Percentiles rank a stretch among this genome's conserved stretches.
These are phyloP conservation scores for Ustilago nuda DNA, from an alignment of 1,284 basidiomycete genomes.

Conservation along the genomic window DNA sequence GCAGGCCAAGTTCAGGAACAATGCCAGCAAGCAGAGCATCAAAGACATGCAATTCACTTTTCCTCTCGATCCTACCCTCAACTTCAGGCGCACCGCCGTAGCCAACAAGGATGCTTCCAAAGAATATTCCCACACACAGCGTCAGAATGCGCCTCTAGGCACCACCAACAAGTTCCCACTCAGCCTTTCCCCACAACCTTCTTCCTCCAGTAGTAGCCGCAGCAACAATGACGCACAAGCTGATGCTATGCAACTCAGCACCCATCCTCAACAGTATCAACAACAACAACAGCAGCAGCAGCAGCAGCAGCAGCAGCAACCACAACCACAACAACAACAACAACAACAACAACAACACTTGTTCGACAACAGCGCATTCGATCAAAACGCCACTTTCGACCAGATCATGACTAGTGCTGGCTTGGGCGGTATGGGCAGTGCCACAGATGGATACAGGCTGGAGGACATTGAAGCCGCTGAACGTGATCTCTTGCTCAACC, in stretches of 20 bases:
- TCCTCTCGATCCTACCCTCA: constrained; percentile 43
- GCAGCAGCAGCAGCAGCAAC: neutral
- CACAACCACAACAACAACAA: neutral
- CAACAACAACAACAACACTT: neutral
- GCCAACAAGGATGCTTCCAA: constrained; percentile 39
- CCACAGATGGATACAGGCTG: constrained; percentile 35
- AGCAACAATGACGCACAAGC: constrained; percentile 13
- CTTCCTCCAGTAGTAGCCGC: neutral
- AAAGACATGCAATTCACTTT: constrained; percentile 51
- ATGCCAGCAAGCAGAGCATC: constrained; percentile 35
- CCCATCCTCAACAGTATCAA: constrained; percentile 7
- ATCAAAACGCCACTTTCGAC: constrained; percentile 26
- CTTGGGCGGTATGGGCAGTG: constrained; percentile 11
- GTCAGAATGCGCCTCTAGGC: constrained; percentile 37
- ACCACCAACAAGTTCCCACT: constrained; percentile 48
- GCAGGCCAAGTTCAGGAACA: constrained; percentile 39
- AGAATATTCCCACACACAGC: constrained; percentile 31
- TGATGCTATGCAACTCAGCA: constrained; percentile 21
- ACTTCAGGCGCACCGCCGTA: constrained; percentile 48
- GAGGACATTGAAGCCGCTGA: constrained; percentile 57
- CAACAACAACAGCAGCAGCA: neutral
- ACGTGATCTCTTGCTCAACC: constrained; percentile 46
- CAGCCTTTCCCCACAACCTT: constrained; percentile 28
- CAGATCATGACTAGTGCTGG: constrained; percentile 44
- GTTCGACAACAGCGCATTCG: constrained; percentile 14